Evolutionary conservation across 2,329 filamentous ascomycete genomes (phyloP).

Genomic region (Colletotrichum cereale): DNA sequence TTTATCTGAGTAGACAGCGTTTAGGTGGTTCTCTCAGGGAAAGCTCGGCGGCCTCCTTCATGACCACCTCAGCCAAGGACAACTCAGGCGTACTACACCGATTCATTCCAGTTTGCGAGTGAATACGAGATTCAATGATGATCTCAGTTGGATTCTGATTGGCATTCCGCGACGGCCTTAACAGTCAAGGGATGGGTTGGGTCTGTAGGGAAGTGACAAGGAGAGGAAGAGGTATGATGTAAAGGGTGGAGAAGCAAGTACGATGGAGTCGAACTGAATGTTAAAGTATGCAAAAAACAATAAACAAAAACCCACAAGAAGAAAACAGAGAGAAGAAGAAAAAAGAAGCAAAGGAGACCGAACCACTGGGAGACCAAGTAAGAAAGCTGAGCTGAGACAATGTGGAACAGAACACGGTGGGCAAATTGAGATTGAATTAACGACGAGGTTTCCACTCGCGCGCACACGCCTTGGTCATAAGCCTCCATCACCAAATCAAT

Average conservation of each 20-base stretch:
- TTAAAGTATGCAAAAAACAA: not conserved
- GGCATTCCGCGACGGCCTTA: not conserved
- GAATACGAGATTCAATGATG: not conserved
- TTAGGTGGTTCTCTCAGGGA: constrained; percentile 65
- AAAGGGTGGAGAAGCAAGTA: not conserved
- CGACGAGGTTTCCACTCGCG: not conserved
- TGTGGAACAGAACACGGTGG: not conserved
- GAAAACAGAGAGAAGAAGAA: too few species aligned
- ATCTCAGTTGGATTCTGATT: not conserved
- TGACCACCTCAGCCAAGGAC: constrained; percentile 66
- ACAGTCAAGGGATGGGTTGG: not conserved
- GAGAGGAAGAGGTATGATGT: not conserved
- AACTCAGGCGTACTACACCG: constrained; percentile 61
- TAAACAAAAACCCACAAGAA: not conserved
- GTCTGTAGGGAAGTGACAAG: too few species aligned
- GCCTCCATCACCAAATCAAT: not conserved
- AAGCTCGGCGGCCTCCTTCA: constrained; percentile 49
- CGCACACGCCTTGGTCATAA: not conserved
- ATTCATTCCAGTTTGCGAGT: not conserved
- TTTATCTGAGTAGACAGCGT: constrained; percentile 69
- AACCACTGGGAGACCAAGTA: not conserved
- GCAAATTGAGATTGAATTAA: not conserved
- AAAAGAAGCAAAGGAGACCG: too few species aligned
- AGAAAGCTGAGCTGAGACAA: not conserved
- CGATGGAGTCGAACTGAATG: not conserved